Percentiles rank a stretch among this genome's conserved stretches.
Evolutionary conservation across 2,329 filamentous ascomycete species (phyloP).

Genomic region (Didymellaceae sp.): DNA sequence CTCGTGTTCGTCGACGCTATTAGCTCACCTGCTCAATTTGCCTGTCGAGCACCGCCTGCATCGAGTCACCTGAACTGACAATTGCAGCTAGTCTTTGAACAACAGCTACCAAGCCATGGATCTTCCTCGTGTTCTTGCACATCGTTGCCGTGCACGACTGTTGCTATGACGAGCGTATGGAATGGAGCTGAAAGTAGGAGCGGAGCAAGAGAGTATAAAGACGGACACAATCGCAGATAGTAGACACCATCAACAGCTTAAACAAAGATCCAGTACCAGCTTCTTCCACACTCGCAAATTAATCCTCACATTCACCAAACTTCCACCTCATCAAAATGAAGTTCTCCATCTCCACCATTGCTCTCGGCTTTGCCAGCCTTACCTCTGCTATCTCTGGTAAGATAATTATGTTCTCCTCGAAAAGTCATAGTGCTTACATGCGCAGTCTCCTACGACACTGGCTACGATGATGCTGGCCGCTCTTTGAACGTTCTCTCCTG

Average conservation of each 20-base stretch:
- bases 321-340: slow-evolving; percentile 39
- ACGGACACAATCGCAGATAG: slow-evolving; percentile 14
- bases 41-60: slow-evolving; percentile 22
- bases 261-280: slow-evolving; percentile 16
- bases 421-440: slow-evolving; percentile 5
- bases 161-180: slow-evolving; percentile 26
- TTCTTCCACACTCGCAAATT: neutral
- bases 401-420: neutral
- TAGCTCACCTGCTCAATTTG: slow-evolving; percentile 38
- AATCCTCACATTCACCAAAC: neutral
- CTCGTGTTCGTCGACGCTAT: slow-evolving; percentile 40
- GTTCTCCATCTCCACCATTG: slow-evolving; percentile 37
- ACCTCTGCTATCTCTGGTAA: slow-evolving; percentile 44
- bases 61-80: slow-evolving; percentile 38
- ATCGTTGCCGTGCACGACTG: slow-evolving; percentile 28
- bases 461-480: slow-evolving; percentile 68
- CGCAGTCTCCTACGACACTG: slow-evolving; percentile 72
- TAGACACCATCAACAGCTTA: slow-evolving; percentile 26
- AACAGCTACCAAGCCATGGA: slow-evolving; percentile 29
- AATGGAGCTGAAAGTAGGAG: slow-evolving; percentile 24
- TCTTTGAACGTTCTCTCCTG: slow-evolving; percentile 66
- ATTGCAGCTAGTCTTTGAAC: slow-evolving; percentile 26
- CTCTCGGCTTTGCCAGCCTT: slow-evolving; percentile 38
- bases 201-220: slow-evolving; percentile 39
- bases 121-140: slow-evolving; percentile 27